Evolutionary conservation across 768 basidiomycete genomes (phyloP).

Genomic region (Kwoniella newhampshirensis): DNA sequence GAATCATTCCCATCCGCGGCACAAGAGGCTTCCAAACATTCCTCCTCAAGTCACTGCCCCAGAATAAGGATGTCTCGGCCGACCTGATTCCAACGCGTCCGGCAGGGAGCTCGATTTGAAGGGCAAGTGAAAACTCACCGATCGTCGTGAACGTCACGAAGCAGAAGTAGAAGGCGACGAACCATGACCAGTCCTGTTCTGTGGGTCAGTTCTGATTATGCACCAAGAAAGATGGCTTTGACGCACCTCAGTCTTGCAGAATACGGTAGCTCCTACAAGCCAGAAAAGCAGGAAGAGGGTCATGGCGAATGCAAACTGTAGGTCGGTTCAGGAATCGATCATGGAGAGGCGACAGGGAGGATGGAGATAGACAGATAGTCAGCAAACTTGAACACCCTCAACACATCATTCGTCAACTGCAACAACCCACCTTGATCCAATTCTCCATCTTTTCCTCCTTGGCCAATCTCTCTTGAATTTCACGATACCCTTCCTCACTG

Average conservation of each 20-base stretch:
- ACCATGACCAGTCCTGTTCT: conserved; percentile 26
- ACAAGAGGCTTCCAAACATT: no score
- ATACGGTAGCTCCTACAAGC: conserved; percentile 54
- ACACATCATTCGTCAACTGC: not conserved
- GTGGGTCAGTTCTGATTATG: no score
- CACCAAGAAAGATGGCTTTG: no score
- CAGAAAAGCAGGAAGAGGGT: conserved; percentile 72
- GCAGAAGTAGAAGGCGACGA: conserved; percentile 32
- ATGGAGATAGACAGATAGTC: no score
- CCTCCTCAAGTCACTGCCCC: no score
- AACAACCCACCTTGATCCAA: conserved; percentile 59
- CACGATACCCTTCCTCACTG: conserved; percentile 37
- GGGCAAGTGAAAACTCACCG: no score
- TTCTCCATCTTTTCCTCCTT: conserved; percentile 59
- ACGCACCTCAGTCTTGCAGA: conserved; percentile 27
- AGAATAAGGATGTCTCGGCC: no score
- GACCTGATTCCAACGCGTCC: no score
- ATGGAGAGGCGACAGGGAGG: no score
- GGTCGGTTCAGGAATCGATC: not conserved
- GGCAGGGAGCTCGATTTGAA: no score
- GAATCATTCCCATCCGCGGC: no score
- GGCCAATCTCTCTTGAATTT: conserved; percentile 41
- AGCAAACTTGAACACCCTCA: not conserved
- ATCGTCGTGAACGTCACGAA: conserved; percentile 36
- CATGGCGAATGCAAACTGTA: conserved; percentile 59